Base-by-base conservation (phyloP, 805 yeast species). In the Soucietia sequanensis region DNA sequence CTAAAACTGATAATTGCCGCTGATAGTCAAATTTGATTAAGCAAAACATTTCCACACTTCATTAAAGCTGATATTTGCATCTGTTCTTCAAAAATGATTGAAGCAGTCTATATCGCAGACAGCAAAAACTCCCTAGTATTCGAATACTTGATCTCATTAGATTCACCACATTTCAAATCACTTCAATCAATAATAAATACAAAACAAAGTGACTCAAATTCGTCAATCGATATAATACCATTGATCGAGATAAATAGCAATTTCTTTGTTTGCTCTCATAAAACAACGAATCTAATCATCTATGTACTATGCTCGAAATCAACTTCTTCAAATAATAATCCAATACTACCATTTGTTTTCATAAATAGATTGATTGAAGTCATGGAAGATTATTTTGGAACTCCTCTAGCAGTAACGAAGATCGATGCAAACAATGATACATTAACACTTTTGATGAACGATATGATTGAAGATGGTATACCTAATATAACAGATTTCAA, bases 401-500 rank as follows among this genome's bases (percentile, higher is more conserved):
- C 57, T 3, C 80, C 80, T 2, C 52, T 89, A 20, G 70, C 78
- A 2, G 57, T 76, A 2, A 52, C 73, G 17, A 83, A 80, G 44
- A 60, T 93, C 8, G 81, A 75, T 35, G 75, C 82, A 29, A 83
- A 88, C 50, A 73, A 72, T 44, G 95, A 88, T 50, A 77, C 84
- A 2, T 59, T 89, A 29, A 72, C 84, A 21, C 65, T 88, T 47
- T 59, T 91, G 23, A 61, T 90, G 41, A 83, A 80, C 49, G 93
- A 85, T 51, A 77, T 86, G 78, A 52, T 89, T 10, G 95, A 87
- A 46, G 81, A 78, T 25, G 90, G 91, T 3, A 68, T 72, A 22
- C 95, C 96, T 2, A 76, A 75, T 43, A 65, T 76, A 30, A 79
- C 88, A 0, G 95, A 89, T 44, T 66, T 78, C 34, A 86, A 87